A percentile compares a stretch with the other conserved stretches of the same genome.
phyloP scores from a whole-genome alignment of 2,329 filamentous ascomycete species.

The Hypoxylon sp. region DNA sequence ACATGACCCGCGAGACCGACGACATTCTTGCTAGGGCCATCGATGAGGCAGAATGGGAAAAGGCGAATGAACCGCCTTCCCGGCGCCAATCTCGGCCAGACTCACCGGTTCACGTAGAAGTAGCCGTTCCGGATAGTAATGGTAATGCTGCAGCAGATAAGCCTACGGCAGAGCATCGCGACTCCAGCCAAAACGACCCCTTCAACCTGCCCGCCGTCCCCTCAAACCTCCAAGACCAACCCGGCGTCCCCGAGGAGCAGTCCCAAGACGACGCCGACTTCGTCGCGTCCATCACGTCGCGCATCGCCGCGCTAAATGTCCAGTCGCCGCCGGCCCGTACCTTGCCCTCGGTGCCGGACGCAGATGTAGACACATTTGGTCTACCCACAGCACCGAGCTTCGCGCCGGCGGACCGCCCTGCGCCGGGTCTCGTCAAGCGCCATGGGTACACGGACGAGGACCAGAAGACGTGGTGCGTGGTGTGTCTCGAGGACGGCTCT shows the following conservation, averaged over 20 bases:
- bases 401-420: slow-evolving; percentile 57
- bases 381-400: slow-evolving; percentile 65
- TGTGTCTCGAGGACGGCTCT: slow-evolving; percentile 83
- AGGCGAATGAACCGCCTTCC: slow-evolving; percentile 29
- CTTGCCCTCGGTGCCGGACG: slow-evolving; percentile 47
- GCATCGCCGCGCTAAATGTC: slow-evolving; percentile 64
- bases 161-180: neutral
- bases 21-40: slow-evolving; percentile 59
- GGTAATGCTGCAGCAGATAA: slow-evolving; percentile 4
- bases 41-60: slow-evolving; percentile 59
- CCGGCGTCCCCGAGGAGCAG: slow-evolving; percentile 28
- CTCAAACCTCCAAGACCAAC: slow-evolving; percentile 55
- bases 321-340: slow-evolving; percentile 38
- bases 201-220: slow-evolving; percentile 63
- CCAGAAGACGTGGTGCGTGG: slow-evolving; percentile 81
- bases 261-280: slow-evolving; percentile 51
- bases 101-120: slow-evolving; percentile 8
- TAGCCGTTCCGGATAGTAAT: neutral
- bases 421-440: slow-evolving; percentile 55
- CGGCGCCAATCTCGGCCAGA: slow-evolving; percentile 19
- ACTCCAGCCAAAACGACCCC: slow-evolving; percentile 30
- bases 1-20: slow-evolving; percentile 59
- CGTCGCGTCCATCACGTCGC: slow-evolving; percentile 61
- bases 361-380: slow-evolving; percentile 53
- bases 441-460: slow-evolving; percentile 74